A percentile compares a stretch with the other conserved stretches of the same genome.
Conservation (phyloP, 139 green algal species). For the Astrephomene gubernaculifera region DNA sequence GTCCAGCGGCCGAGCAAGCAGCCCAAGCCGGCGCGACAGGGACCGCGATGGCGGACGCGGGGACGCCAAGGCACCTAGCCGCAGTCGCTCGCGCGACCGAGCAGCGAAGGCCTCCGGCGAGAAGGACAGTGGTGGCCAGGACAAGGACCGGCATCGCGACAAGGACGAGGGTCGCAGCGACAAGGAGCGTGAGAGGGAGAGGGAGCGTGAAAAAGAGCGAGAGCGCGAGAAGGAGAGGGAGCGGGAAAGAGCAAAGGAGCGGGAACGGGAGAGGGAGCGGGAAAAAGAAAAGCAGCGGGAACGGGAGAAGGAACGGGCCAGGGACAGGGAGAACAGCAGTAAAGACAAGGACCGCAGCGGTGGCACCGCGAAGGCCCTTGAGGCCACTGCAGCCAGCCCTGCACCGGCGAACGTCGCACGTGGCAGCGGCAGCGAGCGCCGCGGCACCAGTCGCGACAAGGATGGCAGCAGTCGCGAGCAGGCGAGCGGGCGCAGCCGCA, state of each 20-base stretch:
- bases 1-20: neutral
- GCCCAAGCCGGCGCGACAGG: constrained; percentile 5
- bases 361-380: neutral
- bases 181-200: neutral
- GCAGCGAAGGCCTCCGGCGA: neutral
- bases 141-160: constrained; percentile 6
- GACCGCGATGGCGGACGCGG: neutral
- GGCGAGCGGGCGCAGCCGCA: neutral
- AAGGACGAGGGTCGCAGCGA: neutral
- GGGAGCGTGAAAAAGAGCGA: constrained; percentile 13
- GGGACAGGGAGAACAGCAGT: neutral
- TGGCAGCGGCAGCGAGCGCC: neutral
- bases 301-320: neutral
- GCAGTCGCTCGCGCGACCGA: constrained; percentile 4
- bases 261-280: neutral
- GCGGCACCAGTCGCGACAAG: neutral
- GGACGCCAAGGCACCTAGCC: neutral
- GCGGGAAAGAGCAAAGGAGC: neutral
- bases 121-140: neutral
- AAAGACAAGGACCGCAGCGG: neutral
- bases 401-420: neutral
- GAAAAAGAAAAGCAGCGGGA: neutral
- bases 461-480: neutral
- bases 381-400: neutral
- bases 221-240: constrained; percentile 12